Evolutionary conservation across 768 basidiomycete genomes (phyloP), one percentile per base, ranked within the genome.

Genomic region (Lenzites betulinus): DNA sequence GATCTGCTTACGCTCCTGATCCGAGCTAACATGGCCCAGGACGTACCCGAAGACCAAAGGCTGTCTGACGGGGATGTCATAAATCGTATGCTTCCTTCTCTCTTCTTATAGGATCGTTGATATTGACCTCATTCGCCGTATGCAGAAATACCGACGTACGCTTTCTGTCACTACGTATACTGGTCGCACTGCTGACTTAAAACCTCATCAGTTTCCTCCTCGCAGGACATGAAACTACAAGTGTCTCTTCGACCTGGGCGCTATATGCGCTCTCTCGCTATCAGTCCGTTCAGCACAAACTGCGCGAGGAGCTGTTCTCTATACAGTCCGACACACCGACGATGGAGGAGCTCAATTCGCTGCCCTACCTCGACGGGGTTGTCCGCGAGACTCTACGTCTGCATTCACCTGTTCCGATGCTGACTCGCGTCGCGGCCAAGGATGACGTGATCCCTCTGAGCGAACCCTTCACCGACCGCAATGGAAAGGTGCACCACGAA

Each of bases 341-440:
- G 3, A 89, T 91, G 85, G 89, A 92, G 36, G 80, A 86, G 26
- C 78, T 92, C 3, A 80, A 82, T 57, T 75, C 79, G 2, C 75
- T 93, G 5, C 81, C 86, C 0, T 90, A 88, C 66, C 83, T 92
- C 20, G 90, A 90, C 62, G 76, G 75, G 22, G 80, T 88, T 11
- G 76, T 87, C 1, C 79, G 82, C 9, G 88, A 89, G 72, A 82
- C 79, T 0, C 70, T 89, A 58, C 81, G 88, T 0, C 47, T 86
- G 1, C 78, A 88, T 60, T 56, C 84, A 0, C 85, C 86, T 0
- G 79, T 88, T 2, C 71, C 79, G 0, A 64, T 63, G n/a, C 79
- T 78, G 0, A 80, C 82, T 74, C 77, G 88, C 3, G 76, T 80
- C 67, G 77, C 56, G 64, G 74, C 51, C 22, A 47, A 66, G 60